Conservation (phyloP, 2,329 filamentous ascomycete genomes). For the Diaporthe citri region DNA sequence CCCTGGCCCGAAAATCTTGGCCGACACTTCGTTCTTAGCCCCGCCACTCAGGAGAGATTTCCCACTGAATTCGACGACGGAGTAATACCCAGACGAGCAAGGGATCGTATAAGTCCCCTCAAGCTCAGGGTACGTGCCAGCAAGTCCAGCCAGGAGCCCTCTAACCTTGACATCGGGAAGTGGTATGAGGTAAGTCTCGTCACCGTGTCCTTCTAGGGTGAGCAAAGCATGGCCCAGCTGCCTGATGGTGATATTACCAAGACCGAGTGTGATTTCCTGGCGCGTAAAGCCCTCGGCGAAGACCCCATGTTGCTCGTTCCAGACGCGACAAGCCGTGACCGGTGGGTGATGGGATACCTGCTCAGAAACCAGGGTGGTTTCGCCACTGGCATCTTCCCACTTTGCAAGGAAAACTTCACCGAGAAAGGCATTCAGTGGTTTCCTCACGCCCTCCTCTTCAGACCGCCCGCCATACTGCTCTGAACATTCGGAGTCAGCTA, state of each 20-base stretch:
- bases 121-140: slow-evolving; percentile 44
- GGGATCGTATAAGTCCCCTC: slow-evolving; percentile 47
- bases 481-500: too few relatives aligned
- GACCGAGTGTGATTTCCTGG: slow-evolving; percentile 45
- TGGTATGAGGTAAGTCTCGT: slow-evolving; percentile 47
- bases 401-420: slow-evolving; percentile 60
- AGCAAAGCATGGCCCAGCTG: slow-evolving; percentile 46
- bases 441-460: slow-evolving; percentile 56
- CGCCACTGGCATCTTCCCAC: slow-evolving; percentile 45
- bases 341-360: slow-evolving; percentile 49
- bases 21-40: slow-evolving; percentile 44
- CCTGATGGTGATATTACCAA: slow-evolving; percentile 42
- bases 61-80: slow-evolving; percentile 44
- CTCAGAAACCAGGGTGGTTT: slow-evolving; percentile 45
- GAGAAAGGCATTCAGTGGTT: slow-evolving; percentile 63
- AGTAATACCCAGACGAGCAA: slow-evolving; percentile 46
- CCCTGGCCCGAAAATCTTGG: slow-evolving; percentile 42
- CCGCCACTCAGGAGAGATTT: slow-evolving; percentile 40
- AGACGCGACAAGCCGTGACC: slow-evolving; percentile 46
- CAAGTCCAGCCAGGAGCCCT: slow-evolving; percentile 41
- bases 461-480: slow-evolving; percentile 53
- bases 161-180: slow-evolving; percentile 45
- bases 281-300: slow-evolving; percentile 46
- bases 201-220: slow-evolving; percentile 50
- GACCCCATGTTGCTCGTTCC: slow-evolving; percentile 44